These are phyloP conservation scores for Lactarius vividus DNA, from an alignment of 768 basidiomycete genomes.

Conservation along the genomic window DNA sequence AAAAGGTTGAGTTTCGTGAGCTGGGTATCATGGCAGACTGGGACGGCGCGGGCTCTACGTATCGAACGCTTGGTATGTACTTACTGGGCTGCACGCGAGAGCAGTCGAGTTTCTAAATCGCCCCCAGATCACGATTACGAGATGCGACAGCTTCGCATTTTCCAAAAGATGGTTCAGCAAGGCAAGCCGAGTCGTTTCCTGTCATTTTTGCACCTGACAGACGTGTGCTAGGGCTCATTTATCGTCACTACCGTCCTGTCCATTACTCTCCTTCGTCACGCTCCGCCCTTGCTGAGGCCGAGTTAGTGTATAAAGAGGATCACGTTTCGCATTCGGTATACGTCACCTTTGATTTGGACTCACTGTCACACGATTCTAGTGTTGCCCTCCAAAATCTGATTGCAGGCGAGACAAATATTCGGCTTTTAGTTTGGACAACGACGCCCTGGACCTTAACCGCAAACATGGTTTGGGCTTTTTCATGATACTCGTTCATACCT, in stretches of 20 bases:
- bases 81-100: neutral
- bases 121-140: slow-evolving; percentile 78
- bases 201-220: neutral
- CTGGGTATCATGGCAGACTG: slow-evolving; percentile 94
- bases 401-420: slow-evolving; percentile 37
- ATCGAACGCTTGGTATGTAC: slow-evolving; percentile 76
- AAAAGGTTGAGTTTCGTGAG: slow-evolving; percentile 74
- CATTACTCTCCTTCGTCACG: slow-evolving; percentile 94
- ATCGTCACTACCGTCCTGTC: slow-evolving; percentile 83
- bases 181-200: slow-evolving; percentile 41
- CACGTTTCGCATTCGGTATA: slow-evolving; percentile 88
- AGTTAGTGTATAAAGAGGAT: slow-evolving; percentile 85
- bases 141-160: slow-evolving; percentile 81
- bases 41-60: slow-evolving; percentile 60
- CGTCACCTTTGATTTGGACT: slow-evolving; percentile 69
- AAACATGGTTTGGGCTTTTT: slow-evolving; percentile 68
- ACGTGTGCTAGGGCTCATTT: slow-evolving; percentile 64
- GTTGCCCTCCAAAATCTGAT: slow-evolving; percentile 36
- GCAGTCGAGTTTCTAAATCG: neutral
- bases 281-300: slow-evolving; percentile 93
- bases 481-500: slow-evolving; percentile 3
- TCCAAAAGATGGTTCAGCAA: slow-evolving; percentile 84
- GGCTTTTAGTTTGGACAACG: slow-evolving; percentile 90
- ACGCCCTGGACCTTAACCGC: slow-evolving; percentile 97
- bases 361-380: slow-evolving; percentile 27